phyloP scores from a whole-genome alignment of 176 grass and related monocot genomes.

The Saccharum spontaneum region DNA sequence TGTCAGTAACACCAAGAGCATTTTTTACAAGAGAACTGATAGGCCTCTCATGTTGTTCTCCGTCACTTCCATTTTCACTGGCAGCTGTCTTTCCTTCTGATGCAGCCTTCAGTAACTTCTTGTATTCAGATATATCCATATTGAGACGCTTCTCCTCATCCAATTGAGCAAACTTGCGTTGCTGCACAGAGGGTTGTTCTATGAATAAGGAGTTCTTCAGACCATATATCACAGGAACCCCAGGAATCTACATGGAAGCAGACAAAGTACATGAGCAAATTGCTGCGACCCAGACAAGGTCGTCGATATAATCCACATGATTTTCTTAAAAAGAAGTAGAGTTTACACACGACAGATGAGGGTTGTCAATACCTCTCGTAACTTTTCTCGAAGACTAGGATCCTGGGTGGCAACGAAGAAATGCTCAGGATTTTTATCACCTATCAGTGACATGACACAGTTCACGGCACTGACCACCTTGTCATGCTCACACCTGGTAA shows the following conservation, averaged over 20 bases:
- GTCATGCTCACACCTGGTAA: slow-evolving; percentile 75
- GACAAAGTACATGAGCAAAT: not conserved
- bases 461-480: slow-evolving; percentile 60
- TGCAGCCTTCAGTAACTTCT: slow-evolving; percentile 49
- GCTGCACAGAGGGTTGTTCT: slow-evolving; percentile 64
- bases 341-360: not conserved
- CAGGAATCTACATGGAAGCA: slow-evolving; percentile 57
- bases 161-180: slow-evolving; percentile 65
- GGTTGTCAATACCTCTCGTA: slow-evolving; percentile 51
- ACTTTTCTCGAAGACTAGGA: slow-evolving; percentile 52
- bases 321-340: not conserved
- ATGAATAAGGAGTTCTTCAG: slow-evolving; percentile 68
- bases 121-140: slow-evolving; percentile 63
- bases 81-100: slow-evolving; percentile 24
- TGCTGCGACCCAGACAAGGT: not conserved
- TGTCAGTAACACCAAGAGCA: slow-evolving; percentile 42
- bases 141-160: slow-evolving; percentile 65
- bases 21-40: slow-evolving; percentile 42
- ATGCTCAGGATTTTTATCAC: slow-evolving; percentile 66
- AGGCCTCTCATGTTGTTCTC: slow-evolving; percentile 28
- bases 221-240: slow-evolving; percentile 83
- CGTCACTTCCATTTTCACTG: slow-evolving; percentile 33
- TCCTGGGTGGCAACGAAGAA: slow-evolving; percentile 83
- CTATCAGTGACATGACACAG: slow-evolving; percentile 63
- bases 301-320: not conserved